Evolutionary conservation across 108 stramenopile species (phyloP).

Genomic region (Pseudonitzschia multiseries): DNA sequence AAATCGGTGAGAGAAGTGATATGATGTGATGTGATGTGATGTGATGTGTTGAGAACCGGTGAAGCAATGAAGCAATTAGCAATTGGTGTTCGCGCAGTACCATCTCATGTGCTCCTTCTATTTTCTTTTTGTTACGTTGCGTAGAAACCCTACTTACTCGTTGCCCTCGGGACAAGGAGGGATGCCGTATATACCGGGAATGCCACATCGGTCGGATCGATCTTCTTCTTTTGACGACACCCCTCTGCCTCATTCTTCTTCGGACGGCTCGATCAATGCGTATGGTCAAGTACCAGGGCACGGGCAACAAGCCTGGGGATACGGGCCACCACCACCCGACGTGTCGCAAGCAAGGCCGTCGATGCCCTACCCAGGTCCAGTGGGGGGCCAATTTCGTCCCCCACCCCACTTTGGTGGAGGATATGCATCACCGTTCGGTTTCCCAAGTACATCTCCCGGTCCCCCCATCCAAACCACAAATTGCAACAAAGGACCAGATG

Average conservation of each 20-base stretch:
- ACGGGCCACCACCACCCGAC: slow-evolving; percentile 43
- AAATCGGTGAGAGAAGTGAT: slow-evolving; percentile 25
- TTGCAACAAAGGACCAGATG: slow-evolving; percentile 80
- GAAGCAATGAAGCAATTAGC: too few species aligned
- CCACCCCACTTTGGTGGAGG: slow-evolving; percentile 22
- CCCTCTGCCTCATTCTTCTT: slow-evolving; percentile 38
- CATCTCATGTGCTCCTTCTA: background rate
- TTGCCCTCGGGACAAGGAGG: slow-evolving; percentile 6
- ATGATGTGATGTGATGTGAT: too few species aligned
- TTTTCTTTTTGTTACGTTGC: background rate
- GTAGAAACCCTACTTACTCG: slow-evolving; percentile 1
- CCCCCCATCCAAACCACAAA: slow-evolving; percentile 75
- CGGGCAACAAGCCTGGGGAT: slow-evolving; percentile 47
- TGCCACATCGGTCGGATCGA: slow-evolving; percentile 35
- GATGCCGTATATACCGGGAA: slow-evolving; percentile 35
- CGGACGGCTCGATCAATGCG: slow-evolving; percentile 18
- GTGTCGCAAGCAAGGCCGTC: slow-evolving; percentile 39
- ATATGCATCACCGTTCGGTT: slow-evolving; percentile 29
- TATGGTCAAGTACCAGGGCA: slow-evolving; percentile 18
- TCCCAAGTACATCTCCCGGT: slow-evolving; percentile 59
- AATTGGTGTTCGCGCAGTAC: background rate
- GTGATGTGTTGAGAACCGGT: too few species aligned
- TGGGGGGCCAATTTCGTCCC: slow-evolving; percentile 19
- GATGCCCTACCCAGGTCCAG: slow-evolving; percentile 19
- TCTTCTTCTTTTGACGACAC: slow-evolving; percentile 58